phyloP scores from a whole-genome alignment of 306 rosid species.

The Cyclanthera cordifolia region DNA sequence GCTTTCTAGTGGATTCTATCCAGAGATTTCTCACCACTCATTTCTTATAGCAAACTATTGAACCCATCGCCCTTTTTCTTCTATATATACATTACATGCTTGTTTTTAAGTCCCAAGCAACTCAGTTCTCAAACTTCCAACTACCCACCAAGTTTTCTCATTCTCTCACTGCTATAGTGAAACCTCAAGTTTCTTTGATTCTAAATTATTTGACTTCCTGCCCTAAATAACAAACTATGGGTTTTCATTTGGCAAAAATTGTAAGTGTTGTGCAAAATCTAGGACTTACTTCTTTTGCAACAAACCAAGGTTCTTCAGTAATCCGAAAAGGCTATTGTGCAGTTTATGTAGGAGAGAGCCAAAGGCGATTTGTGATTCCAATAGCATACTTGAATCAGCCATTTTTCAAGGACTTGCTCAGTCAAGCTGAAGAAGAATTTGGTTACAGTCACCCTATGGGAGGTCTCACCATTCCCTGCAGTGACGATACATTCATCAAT shows the following conservation, averaged over 20 bases:
- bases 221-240: slow-evolving; percentile 1
- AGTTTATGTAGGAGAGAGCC: slow-evolving; percentile 1
- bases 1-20: slow-evolving; percentile 3
- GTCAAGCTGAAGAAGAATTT: slow-evolving; percentile 7
- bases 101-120: not conserved
- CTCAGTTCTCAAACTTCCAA: not conserved
- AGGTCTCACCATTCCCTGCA: slow-evolving; percentile 12
- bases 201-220: not conserved
- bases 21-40: not conserved
- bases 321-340: slow-evolving; percentile 7
- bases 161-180: not conserved
- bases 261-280: not conserved
- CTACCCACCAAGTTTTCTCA: slow-evolving; percentile 1
- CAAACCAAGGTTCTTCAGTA: not conserved
- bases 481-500: not conserved
- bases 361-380: slow-evolving; percentile 2
- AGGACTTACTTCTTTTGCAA: slow-evolving; percentile 7
- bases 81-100: not conserved
- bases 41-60: slow-evolving; percentile 1
- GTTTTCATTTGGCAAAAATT: not conserved
- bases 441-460: slow-evolving; percentile 10
- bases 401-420: not conserved
- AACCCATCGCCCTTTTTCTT: not conserved
- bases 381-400: slow-evolving; percentile 4
- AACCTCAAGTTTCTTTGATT: not conserved